A percentile compares a stretch with the other conserved stretches of the same genome.
Evolutionary conservation across 2,329 filamentous ascomycete species (phyloP).

Genomic region (Falciphora oryzae): DNA sequence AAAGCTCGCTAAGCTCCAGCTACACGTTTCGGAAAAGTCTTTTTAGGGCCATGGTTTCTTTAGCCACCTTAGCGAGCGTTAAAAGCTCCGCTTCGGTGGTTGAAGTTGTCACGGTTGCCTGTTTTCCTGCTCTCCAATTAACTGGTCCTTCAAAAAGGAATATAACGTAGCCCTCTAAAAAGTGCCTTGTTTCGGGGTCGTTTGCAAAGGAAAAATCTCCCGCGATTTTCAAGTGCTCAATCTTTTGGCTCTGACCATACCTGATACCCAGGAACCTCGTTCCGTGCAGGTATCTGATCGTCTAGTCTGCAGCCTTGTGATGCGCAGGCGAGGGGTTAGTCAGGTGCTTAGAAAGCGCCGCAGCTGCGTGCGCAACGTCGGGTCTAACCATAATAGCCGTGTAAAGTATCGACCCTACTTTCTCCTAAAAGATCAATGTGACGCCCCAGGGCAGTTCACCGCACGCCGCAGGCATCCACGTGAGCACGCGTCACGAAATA

Average conservation of each 20-base stretch:
- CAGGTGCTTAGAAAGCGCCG: neutral
- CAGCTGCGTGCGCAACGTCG: neutral
- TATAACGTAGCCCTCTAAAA: neutral
- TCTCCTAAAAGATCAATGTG: too few species aligned
- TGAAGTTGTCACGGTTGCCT: constrained; percentile 10
- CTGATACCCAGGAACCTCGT: neutral
- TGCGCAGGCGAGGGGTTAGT: neutral
- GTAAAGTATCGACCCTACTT: too few species aligned
- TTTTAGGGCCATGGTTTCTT: neutral
- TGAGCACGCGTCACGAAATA: too few species aligned
- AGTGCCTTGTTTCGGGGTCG: neutral
- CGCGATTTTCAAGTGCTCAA: too few species aligned
- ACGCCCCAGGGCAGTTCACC: too few species aligned
- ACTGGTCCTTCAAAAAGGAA: constrained; percentile 8
- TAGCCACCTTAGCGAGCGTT: neutral
- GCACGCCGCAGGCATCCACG: too few species aligned
- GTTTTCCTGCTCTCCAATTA: constrained; percentile 9
- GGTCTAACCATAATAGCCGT: too few species aligned
- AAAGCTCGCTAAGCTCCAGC: neutral
- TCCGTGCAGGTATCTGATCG: neutral
- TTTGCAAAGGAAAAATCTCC: neutral
- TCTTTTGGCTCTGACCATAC: neutral
- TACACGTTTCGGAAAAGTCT: neutral
- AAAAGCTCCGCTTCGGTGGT: constrained; percentile 11
- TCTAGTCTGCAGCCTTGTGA: neutral